Base-by-base conservation (phyloP, 1,139 yeast genomes). In the Taphrina communis region DNA sequence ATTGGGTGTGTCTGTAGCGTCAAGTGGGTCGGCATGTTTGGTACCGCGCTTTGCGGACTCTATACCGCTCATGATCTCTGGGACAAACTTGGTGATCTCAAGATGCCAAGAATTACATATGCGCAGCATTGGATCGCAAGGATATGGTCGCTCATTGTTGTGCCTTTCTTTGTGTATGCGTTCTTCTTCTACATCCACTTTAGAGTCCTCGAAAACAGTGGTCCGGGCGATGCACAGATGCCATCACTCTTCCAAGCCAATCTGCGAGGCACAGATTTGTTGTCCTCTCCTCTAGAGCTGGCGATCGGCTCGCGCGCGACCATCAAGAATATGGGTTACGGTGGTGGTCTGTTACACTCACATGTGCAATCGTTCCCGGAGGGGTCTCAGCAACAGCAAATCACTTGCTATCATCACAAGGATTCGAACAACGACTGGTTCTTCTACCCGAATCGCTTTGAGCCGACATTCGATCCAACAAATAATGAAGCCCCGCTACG, bases 191-290 rank as follows among this genome's bases (percentile, higher is more conserved):
- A 88, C 78, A 81, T 89, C 61, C 99, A 94, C 78, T 94, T 94
- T 75, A 74, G 82, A 21, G 81, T 93, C 42, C 83, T 94, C 70
- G 86, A 84, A 75, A 87, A 86, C 74, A 86, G 96, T 2, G 99
- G 99, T 72, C 87, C 97, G 21, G 99, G 99, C 73, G 98, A 94
- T 78, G 95, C 97, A 63, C 89, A 89, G 76, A 95, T 95, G 99
- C 90, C 97, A 19, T 91, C 98, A 0, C 82, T 95, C 73, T 94
- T 94, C 85, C 99, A 94, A 81, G 99, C 99, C 68, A 90, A 91
- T 77, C 84, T 94, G 76, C 80, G 82, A 58, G 97, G 97, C 51
- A 86, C 94, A 46, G 86, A 85, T 70, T 88, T 93, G 72, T 89
- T 87, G 70, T 86, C 88, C 69, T 97, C 97, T 38, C 96, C 99